These are phyloP conservation scores for Tuber melanosporum DNA, from an alignment of 495 filamentous ascomycete genomes.

Conservation along the genomic window DNA sequence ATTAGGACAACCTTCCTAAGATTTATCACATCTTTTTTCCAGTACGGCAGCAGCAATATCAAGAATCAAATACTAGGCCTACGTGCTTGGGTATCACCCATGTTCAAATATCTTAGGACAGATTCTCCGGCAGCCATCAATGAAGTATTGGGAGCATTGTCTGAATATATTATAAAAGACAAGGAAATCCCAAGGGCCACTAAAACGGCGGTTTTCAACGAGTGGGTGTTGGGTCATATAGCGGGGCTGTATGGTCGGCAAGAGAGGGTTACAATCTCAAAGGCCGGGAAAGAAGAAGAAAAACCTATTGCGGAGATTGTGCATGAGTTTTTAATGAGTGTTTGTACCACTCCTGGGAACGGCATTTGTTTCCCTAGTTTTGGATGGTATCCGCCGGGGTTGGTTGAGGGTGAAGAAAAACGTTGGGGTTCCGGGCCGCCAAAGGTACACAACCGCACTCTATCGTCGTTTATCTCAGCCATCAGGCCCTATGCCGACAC, in stretches of 20 bases:
- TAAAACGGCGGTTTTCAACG: conserved; percentile 40
- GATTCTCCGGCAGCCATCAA: conserved; percentile 35
- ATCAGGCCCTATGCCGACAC: conserved; percentile 76
- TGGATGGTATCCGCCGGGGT: conserved; percentile 39
- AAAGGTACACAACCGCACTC: conserved; percentile 60
- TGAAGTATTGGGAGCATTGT: conserved; percentile 32
- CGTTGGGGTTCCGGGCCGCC: conserved; percentile 12
- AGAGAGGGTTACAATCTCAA: conserved; percentile 24
- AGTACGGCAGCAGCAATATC: conserved; percentile 36
- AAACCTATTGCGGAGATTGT: conserved; percentile 30
- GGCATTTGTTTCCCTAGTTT: conserved; percentile 39
- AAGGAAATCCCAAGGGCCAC: conserved; percentile 32
- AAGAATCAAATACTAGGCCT: conserved; percentile 38
- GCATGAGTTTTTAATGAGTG: conserved; percentile 36
- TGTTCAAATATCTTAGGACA: conserved; percentile 40
- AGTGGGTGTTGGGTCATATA: conserved; percentile 37
- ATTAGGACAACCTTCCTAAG: conserved; percentile 37
- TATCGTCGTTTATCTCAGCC: conserved; percentile 69
- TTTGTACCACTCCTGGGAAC: conserved; percentile 35
- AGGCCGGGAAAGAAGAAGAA: conserved; percentile 22
- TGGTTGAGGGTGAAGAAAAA: conserved; percentile 26
- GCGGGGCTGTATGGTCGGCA: conserved; percentile 33
- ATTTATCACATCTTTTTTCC: conserved; percentile 41
- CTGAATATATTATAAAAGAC: conserved; percentile 32
- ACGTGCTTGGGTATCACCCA: conserved; percentile 32